Base-by-base conservation (phyloP, 495 filamentous ascomycete species). In the Lasiosphaeria miniovina region DNA sequence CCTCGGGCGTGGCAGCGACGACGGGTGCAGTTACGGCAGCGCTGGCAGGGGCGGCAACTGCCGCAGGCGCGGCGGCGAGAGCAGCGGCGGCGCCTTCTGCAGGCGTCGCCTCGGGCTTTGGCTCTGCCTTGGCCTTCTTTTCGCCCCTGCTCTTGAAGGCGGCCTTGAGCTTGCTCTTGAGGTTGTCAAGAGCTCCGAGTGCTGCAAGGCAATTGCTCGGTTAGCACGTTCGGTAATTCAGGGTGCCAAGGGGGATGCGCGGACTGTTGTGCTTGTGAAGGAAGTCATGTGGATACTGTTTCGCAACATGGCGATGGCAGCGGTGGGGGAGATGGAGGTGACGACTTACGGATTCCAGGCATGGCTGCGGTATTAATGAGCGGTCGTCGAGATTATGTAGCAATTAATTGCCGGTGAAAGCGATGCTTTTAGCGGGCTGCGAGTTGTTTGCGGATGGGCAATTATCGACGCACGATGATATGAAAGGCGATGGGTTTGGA, bases 91-190 rank as follows among this genome's bases (percentile, higher is more conserved):
- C 49, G 35, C 24, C 24, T 24, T 24, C n/a, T n/a, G 60, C 56
- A 52, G 53, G 49, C 9, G 46, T 10, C 40, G 55, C 52, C 48
- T 56, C 58, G 4, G 59, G 33, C 60, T 66, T 57, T 40, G 48
- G 24, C 10, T 52, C 38, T n/a, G 48, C 24, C 24, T 24, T 31
- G 5, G 57, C 38, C 61, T 59, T 65, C 64, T 65, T 65, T 36
- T 65, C 64, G 49, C 7, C 34, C 54, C 60, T 66, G 61, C 60
- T 70, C 63, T 66, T 71, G 67, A 74, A 74, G 58, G 65, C 65
- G 40, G 63, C 65, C 70, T 71, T 73, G 53, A 74, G 65, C 70
- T 71, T 73, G 17, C 57, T 62, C 59, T 64, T 67, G 33, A 74
- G 50, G 67, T 73, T 73, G 62, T 67, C 67, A 54, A 73, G 55